Base-by-base conservation (phyloP, 345 rosid species). In the Excoecaria cochinchinensis region DNA sequence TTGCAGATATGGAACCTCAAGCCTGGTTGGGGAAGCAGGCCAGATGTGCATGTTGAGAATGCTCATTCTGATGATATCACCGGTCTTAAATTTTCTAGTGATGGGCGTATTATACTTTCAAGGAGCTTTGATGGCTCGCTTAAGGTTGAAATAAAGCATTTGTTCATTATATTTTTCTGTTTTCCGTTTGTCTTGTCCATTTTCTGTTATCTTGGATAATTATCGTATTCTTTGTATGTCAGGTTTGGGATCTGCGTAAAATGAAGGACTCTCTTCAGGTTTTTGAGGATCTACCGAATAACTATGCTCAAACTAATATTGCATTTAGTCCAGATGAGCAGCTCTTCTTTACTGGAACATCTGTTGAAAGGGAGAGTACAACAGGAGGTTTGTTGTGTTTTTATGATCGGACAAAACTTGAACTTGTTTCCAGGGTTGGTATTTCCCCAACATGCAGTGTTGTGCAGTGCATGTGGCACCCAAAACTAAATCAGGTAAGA, bases 11-110 rank as follows among this genome's bases (percentile, higher is more conserved):
- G 98, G 99, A 93, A 86, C 82, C 92, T 90, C 69, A 91, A 95
- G 85, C 93, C 97, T 0, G 99, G 98, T 78, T 95, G 99, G 98
- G 99, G 98, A 83, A 95, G 97, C 85, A 85, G 99, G 83, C 99
- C 99, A 0, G 97, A 95, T 79, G 73, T 91, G 73, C 80, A 86
- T 57, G 85, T 91, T 61, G 96, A 89, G 73, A 90, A 90, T 73
- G 90, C 88, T 75, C 99, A 95, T 82, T 86, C 91, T 62, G 99
- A 95, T 80, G 99, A 95, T 73, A 93, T 95, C 67, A 95, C 96
- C 24, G 84, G 86, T 68, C 90, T 95, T 66, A 91, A 90, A 87
- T 95, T 93, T 86, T 93, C 98, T 67, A 88, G 92, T 79, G 98
- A 95, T 79, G 95, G 92, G 16, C 85, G 79, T 77, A 79, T 85